Base-by-base conservation (phyloP, 495 filamentous ascomycete genomes). In the Cudoniella acicularis region DNA sequence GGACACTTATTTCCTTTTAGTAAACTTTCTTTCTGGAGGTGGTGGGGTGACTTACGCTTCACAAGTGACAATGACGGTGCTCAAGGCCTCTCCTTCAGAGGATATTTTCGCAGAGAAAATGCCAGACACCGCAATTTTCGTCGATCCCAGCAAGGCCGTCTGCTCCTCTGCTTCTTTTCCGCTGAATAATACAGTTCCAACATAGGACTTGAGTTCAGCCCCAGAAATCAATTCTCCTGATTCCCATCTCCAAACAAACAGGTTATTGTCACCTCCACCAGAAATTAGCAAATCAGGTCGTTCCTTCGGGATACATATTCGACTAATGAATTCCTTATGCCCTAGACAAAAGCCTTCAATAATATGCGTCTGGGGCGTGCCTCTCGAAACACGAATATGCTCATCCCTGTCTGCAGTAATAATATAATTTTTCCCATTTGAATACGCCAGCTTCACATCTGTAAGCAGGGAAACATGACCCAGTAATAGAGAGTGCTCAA, bases 391-490 rank as follows among this genome's bases (percentile, higher is more conserved):
- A 53, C 94, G 91, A 65, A 98, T 96, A 69, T 98, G 95, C 77
- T 98, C 94, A 76, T 98, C 94, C 54, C 94, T 85, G 74, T 98
- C 94, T 18, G 86, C 87, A 8, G 92, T 96, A 61, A 98, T 68
- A 60, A 98, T 87, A 69, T 93, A 96, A 43, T 70, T 76, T 52
- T 83, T 74, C 2, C 69, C 68, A 22, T 74, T 52, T 3, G 65
- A 53, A n/a, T 62, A 57, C 3, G 79, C 83, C 23, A 83, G 76
- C 2, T 72, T 63, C 30, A 97, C 62, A 65, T 92, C 87, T 0
- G 91, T 93, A 23, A 98, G 83, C 81, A 96, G 85, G 0, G 94
- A 97, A 8, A 97, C 92, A 75, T 98, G 94, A 13, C 94, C 94
- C 0, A 98, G 84, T 21, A 97, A 75, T 1, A 91, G 75, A 36